Evolutionary conservation across 2,329 filamentous ascomycete species (phyloP), one percentile per base, ranked within the genome.

Genomic region (Monilinia vaccinii-corymbosi): DNA sequence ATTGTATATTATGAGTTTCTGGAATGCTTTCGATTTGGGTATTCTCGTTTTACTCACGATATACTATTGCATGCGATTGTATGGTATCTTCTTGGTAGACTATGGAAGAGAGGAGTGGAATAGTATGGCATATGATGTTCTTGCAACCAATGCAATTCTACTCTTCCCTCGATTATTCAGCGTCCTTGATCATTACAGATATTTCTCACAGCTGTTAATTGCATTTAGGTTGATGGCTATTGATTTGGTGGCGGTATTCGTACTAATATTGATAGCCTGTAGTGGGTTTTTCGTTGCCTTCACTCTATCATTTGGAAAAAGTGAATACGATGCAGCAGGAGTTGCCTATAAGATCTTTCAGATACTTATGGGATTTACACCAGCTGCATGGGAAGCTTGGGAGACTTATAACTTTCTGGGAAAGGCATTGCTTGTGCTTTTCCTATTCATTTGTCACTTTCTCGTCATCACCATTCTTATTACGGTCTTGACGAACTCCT

Each of bases 261-360:
- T 94, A 0, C 78, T 97, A 48, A 91, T 96, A 57, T 74, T 95
- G 48, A 91, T 97, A 65, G 84, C 86, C 64, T 97, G 92, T 74
- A 96, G 91, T 69, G 93, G 93, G 25, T 97, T 97, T 75, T 96
- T 96, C 68, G 91, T 96, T 56, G 94, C 95, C 63, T 96, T 97
- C 72, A 93, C 89, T 0, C 77, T 96, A 56, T 92, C 92, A 0
- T 88, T 88, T 69, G 81, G 79, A 3, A 83, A 85, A 64, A 85
- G 82, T 60, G 80, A 87, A 8, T 84, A 88, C 56, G 83, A 88
- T 64, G 85, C 88, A 7, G 79, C 78, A 11, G 85, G 85, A 51
- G 85, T 95, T n/a, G 90, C 90, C 6, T 97, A 93, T 73, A 88
- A 87, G 65, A 86, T 97, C 58, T 96, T 97, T 67, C 92, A 97